Evolutionary conservation across 345 rosid species (phyloP), one percentile per base, ranked within the genome.

Genomic region (Linum tenue): DNA sequence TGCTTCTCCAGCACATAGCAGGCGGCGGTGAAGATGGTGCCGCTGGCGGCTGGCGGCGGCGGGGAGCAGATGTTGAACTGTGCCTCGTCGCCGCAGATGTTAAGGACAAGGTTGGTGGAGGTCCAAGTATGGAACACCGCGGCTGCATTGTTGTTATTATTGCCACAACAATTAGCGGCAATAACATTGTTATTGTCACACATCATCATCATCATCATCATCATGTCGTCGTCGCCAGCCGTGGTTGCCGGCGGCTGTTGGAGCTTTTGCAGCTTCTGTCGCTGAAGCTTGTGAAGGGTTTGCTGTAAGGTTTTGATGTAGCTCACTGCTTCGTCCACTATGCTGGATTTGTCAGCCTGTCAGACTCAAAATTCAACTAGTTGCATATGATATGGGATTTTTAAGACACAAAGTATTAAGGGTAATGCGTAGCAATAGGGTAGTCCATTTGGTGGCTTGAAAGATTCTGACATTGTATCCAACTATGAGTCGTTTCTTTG

Each of bases 1-100:
- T 81, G 78, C 80, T 83, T 86, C 74, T 89, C 87, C 72, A 89
- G 51, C 51, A 83, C 71, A 64, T 64, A 80, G 74, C 86, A 82
- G 51, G 85, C 75, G 35, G 72, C 22, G 40, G 85, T 71, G 79
- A 86, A 82, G 61, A 83, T 75, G 2, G 83, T 80, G 51, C 51
- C 51, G 51, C 51, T 14, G 11, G 12, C 11, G 10, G 8, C 12
- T 1, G 69, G 62, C 71, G 78, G 83, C 70, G 73, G 82, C 2
- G 73, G 66, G 0, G 84, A 77, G 60, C 89, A 86, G 37, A 86
- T 36, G 55, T 79, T 81, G 66, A 89, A 72, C 42, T 79, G 84
- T 5, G 91, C 96, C 68, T 80, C 84, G 53, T 75, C 74, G 1
- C 85, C 89, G 68, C 82, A 81, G 4, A 86, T 70, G 74, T 78